These are phyloP conservation scores for Phyllostachys edulis DNA, from an alignment of 176 grass and related monocot genomes.

Conservation along the genomic window DNA sequence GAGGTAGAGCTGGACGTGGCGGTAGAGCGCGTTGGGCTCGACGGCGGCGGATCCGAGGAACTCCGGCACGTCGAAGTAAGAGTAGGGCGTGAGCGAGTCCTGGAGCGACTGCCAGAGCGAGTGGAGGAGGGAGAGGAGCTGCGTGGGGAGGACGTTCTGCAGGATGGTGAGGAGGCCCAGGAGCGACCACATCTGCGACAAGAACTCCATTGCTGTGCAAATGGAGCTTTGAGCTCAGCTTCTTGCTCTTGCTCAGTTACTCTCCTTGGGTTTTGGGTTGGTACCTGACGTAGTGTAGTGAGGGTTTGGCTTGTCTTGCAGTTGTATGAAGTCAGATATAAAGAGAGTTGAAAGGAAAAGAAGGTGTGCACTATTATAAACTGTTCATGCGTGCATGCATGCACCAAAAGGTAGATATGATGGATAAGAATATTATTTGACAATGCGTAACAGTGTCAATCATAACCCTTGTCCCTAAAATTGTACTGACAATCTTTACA, in stretches of 20 bases:
- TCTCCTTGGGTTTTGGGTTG: background rate
- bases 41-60: slow-evolving; percentile 86
- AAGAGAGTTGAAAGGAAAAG: background rate
- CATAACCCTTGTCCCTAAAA: background rate
- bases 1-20: slow-evolving; percentile 92
- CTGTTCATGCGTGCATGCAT: slow-evolving; percentile 19
- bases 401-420: slow-evolving; percentile 19
- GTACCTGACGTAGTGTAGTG: background rate
- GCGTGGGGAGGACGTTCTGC: slow-evolving; percentile 93
- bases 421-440: slow-evolving; percentile 16
- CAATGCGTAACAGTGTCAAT: background rate
- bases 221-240: slow-evolving; percentile 14
- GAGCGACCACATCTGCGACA: slow-evolving; percentile 97
- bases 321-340: slow-evolving; percentile 34
- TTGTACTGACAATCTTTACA: background rate
- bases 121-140: slow-evolving; percentile 82
- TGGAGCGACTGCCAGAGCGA: slow-evolving; percentile 89
- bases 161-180: slow-evolving; percentile 94
- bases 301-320: slow-evolving; percentile 1
- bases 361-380: background rate
- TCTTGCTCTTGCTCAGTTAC: background rate
- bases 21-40: slow-evolving; percentile 91
- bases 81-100: slow-evolving; percentile 90
- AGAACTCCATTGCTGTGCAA: slow-evolving; percentile 58
- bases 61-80: slow-evolving; percentile 94